These are phyloP conservation scores for Hypoxylon sp. DNA, from an alignment of 2,329 filamentous ascomycete species.

Conservation along the genomic window DNA sequence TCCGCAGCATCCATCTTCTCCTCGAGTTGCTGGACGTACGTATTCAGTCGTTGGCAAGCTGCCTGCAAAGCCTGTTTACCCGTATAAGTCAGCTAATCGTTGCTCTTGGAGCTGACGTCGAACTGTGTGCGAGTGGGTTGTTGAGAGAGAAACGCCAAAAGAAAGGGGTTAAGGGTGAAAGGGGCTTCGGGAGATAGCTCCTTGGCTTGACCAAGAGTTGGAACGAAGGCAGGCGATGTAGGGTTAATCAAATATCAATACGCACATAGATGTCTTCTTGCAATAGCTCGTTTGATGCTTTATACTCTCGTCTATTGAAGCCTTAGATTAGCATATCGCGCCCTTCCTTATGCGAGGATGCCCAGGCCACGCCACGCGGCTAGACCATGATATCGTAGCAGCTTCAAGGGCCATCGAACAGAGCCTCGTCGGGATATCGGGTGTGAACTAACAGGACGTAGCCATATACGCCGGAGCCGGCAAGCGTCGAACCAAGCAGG, in stretches of 20 bases:
- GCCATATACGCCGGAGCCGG: slow-evolving; percentile 86
- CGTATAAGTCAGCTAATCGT: slow-evolving; percentile 34
- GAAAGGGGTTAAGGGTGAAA: slow-evolving; percentile 19
- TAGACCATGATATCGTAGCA: neutral
- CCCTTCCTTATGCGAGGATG: slow-evolving; percentile 6
- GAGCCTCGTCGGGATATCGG: neutral
- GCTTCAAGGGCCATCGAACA: neutral
- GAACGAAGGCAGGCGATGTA: slow-evolving; percentile 40
- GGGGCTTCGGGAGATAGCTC: slow-evolving; percentile 14
- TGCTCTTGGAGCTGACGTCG: slow-evolving; percentile 29
- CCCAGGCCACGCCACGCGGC: neutral
- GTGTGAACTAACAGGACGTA: slow-evolving; percentile 74
- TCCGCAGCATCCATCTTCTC: slow-evolving; percentile 77
- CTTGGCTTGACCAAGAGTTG: slow-evolving; percentile 16
- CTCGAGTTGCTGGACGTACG: slow-evolving; percentile 85
- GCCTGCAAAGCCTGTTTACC: slow-evolving; percentile 79
- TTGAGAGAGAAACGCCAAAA: slow-evolving; percentile 32
- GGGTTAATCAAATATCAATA: slow-evolving; percentile 58
- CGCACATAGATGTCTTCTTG: slow-evolving; percentile 96
- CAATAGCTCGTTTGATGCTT: slow-evolving; percentile 90
- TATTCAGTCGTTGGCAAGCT: slow-evolving; percentile 86
- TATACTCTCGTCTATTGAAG: slow-evolving; percentile 77
- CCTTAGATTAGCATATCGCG: slow-evolving; percentile 34
- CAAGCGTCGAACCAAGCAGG: slow-evolving; percentile 82
- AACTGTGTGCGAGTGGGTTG: slow-evolving; percentile 35